A percentile compares a stretch with the other conserved stretches of the same genome.
Evolutionary conservation across 1,284 basidiomycete genomes (phyloP).

Genomic region (Cutaneotrichosporon curvatum): DNA sequence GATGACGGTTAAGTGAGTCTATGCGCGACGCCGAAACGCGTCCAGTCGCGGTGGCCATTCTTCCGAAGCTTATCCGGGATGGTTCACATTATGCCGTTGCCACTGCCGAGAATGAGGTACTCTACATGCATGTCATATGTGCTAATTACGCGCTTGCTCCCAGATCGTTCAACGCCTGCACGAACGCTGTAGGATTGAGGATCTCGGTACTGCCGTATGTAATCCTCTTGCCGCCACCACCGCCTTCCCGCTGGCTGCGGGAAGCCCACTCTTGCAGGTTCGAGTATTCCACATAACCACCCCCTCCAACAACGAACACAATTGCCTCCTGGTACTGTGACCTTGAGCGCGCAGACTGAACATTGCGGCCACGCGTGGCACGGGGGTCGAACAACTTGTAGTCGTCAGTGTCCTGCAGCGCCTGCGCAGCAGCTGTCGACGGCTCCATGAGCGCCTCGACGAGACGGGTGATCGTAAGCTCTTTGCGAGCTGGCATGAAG

Average conservation of each 20-base stretch:
- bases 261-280: conserved; percentile 87
- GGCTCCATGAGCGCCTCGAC: conserved; percentile 98
- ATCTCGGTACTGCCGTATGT: conserved; percentile 97
- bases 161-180: conserved; percentile 47
- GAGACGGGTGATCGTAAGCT: conserved; percentile 83
- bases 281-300: conserved; percentile 94
- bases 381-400: conserved; percentile 91
- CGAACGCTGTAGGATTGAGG: conserved; percentile 77
- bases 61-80: not conserved
- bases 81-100: not conserved
- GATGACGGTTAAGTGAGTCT: not conserved
- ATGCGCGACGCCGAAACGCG: too few relatives aligned
- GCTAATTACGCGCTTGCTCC: conserved; percentile 20
- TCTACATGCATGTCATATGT: conserved; percentile 12
- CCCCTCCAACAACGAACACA: conserved; percentile 94
- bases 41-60: not conserved
- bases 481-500: conserved; percentile 91
- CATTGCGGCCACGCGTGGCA: conserved; percentile 54
- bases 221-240: conserved; percentile 63
- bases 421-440: conserved; percentile 80
- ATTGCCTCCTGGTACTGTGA: conserved; percentile 75
- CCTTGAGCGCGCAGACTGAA: conserved; percentile 47
- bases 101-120: not conserved
- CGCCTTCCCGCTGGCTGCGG: conserved; percentile 50
- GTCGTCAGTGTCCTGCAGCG: conserved; percentile 91